Conservation (phyloP, 2,329 filamentous ascomycete species). For the Chaetomium sp. region DNA sequence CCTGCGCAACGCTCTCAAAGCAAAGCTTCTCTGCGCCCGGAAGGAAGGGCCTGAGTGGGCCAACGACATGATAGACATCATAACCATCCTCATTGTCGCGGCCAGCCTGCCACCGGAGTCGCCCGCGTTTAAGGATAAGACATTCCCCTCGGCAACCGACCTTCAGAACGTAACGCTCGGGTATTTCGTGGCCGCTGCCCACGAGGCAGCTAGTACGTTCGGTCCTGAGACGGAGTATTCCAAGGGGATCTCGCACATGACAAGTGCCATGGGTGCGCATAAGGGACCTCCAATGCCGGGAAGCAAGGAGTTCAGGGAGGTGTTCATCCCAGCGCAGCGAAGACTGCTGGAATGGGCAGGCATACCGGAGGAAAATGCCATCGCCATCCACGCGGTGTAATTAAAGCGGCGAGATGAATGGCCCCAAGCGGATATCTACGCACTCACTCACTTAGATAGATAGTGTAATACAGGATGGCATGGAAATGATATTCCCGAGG, state of each 20-base stretch:
- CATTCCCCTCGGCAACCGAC: constrained; percentile 28
- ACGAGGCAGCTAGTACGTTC: constrained; percentile 30
- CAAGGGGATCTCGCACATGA: constrained; percentile 31
- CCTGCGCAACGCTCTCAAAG: constrained; percentile 36
- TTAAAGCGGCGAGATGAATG: background rate
- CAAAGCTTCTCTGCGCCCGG: constrained; percentile 32
- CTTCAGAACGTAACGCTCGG: constrained; percentile 34
- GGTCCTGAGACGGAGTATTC: constrained; percentile 33
- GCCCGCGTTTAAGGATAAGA: constrained; percentile 15
- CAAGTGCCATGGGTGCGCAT: constrained; percentile 15
- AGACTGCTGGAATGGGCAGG: constrained; percentile 37
- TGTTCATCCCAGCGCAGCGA: constrained; percentile 34
- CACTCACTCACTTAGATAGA: background rate
- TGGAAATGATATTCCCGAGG: background rate
- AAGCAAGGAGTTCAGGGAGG: constrained; percentile 30
- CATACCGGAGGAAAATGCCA: constrained; percentile 17
- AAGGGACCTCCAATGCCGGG: constrained; percentile 24
- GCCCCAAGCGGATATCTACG: no score
- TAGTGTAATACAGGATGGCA: background rate
- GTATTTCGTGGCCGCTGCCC: constrained; percentile 32
- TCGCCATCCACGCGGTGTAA: constrained; percentile 3
- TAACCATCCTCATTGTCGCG: constrained; percentile 31
- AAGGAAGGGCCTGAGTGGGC: constrained; percentile 35
- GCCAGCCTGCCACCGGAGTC: constrained; percentile 24
- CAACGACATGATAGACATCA: constrained; percentile 35